Evolutionary conservation across 192 early-diverging fungal species (phyloP), one percentile per base, ranked within the genome.

Genomic region (Linnemannia exigua): DNA sequence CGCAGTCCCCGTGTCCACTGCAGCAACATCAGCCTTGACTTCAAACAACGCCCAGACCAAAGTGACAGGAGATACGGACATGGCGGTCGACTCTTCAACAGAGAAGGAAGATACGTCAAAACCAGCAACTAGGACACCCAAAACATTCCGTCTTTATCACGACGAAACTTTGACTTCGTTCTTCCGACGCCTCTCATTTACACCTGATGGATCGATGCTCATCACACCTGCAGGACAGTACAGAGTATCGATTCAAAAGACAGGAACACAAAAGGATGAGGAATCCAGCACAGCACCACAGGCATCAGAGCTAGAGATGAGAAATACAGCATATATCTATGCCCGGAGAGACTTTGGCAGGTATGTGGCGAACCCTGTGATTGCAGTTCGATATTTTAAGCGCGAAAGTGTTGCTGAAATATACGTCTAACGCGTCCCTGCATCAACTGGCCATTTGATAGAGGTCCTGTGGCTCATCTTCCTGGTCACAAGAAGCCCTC

Each of bases 131-230:
- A 38, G 72, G 8, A 50, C 8, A 35, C 74, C 82, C 17, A 88
- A 87, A 72, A 79, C 86, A 0, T 88, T 91, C 76, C 89, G 92
- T 8, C 77, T 95, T 73, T 96, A 94, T 76, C 92, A 95, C 79
- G 96, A 97, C 88, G 98, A 99, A 86, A 97, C 92, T 69, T 81
- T 99, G 73, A 90, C 94, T 1, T 96, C 97, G 1, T 99, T 98
- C 87, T 99, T 99, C 87, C 88, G 98, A 67, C 88, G 98, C 74
- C 93, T 95, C 6, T 87, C 92, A 5, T 96, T 98, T 78, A 95
- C 96, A 25, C 96, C 97, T 15, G 98, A 99, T 82, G 98, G 98
- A 14, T 89, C 93, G 15, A 82, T 98, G 46, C 88, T 99, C 19
- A 74, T 97, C 12, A 91, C 95, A 1, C 96, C 98, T 17, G 94